Base-by-base conservation (phyloP, 768 basidiomycete species). In the Lentinula edodes region DNA sequence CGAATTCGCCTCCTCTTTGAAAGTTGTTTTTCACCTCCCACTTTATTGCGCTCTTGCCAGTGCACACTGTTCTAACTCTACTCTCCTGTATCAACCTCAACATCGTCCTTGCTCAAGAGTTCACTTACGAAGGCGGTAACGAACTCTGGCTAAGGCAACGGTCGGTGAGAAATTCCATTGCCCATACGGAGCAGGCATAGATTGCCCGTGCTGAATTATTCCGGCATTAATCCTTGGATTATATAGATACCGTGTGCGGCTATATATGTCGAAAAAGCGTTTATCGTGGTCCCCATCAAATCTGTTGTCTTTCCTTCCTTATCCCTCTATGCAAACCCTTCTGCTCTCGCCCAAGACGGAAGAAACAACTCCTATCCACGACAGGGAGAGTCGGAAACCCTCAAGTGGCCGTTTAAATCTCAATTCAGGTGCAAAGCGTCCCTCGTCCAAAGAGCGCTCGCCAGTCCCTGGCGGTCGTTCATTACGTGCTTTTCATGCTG, bases 401-500 rank as follows among this genome's bases (percentile, higher is more conserved):
- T 41, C 35, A 16, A 34, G 28, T 13, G 58, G 58, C n/a, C 43
- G 58, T 23, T 18, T 59, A 13, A 51, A 20, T 59, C 58, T 59
- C 38, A 43, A 59, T 34, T n/a, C 15, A 16, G n/a, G n/a, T 10
- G 7, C 46, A 20, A 59, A 59, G 42, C 58, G 38, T n/a, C 42
- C 56, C n/a, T 58, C 56, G 43, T 59, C 58, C 1, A 36, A 43
- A 28, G 32, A 43, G 12, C 58, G 16, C 5, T 32, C 38, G 8
- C 58, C 45, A 9, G 45, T 34, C 1, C 48, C 45, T 9, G 15
- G 35, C 3, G 13, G 39, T 13, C 39, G 20, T 32, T 46, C 56
- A 6, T 36, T 62, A 15, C 65, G 67, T 34, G 67, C 63, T 50
- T 68, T 64, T 46, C 67, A 68, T 54, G 63, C 61, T 41, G 67